Evolutionary conservation across 345 rosid species (phyloP).

Genomic region (Boechera retrofracta): DNA sequence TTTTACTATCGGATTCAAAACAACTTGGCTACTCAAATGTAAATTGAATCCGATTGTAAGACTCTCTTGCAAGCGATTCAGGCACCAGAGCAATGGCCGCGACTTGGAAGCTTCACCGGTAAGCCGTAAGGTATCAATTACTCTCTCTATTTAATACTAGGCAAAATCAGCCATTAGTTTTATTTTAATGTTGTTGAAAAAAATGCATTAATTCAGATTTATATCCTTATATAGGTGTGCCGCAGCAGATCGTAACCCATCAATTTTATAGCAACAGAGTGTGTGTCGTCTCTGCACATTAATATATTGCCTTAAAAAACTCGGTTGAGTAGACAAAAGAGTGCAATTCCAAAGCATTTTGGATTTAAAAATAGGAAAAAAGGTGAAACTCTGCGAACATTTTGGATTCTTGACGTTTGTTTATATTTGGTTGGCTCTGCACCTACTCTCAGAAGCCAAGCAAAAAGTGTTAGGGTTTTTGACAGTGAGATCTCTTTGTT

Average conservation of each 20-base stretch:
- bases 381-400: slow-evolving; percentile 25
- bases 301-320: slow-evolving; percentile 23
- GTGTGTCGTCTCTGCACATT: slow-evolving; percentile 18
- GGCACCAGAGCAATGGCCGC: no score
- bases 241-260: slow-evolving; percentile 34
- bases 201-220: neutral
- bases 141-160: neutral
- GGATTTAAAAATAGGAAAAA: slow-evolving; percentile 17
- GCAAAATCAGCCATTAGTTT: slow-evolving; percentile 1
- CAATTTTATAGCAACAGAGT: slow-evolving; percentile 36
- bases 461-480: slow-evolving; percentile 38
- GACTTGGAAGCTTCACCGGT: no score
- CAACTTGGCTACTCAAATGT: no score
- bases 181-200: neutral
- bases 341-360: slow-evolving; percentile 31
- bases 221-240: neutral
- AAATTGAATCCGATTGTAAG: no score
- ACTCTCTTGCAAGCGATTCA: no score
- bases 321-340: slow-evolving; percentile 28
- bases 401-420: slow-evolving; percentile 44
- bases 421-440: slow-evolving; percentile 39
- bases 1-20: no score
- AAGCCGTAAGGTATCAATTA: no score
- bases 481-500: slow-evolving; percentile 33
- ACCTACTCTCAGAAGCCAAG: slow-evolving; percentile 43